These are phyloP conservation scores for Aquanectria penicillioides DNA, from an alignment of 2,329 filamentous ascomycete species.

Conservation along the genomic window DNA sequence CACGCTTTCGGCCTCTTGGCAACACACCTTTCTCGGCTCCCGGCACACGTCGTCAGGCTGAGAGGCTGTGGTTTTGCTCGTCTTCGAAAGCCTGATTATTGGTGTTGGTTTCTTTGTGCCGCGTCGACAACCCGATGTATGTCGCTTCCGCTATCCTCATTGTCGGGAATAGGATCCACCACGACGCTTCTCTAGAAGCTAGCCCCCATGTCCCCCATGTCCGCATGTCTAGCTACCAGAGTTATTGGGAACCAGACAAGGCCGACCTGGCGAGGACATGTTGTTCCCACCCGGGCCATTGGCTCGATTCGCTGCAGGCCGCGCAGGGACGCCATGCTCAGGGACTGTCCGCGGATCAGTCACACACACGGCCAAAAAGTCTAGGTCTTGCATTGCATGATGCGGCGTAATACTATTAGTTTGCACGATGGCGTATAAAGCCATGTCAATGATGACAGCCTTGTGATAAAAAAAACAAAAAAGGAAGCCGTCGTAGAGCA, in stretches of 20 bases:
- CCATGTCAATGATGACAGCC: conserved; percentile 37
- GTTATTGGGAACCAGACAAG: conserved; percentile 12
- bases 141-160: no score
- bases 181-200: conserved; percentile 8
- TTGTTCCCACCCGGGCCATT: neutral
- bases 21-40: conserved; percentile 37
- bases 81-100: conserved; percentile 3
- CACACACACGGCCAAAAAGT: neutral
- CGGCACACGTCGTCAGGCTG: conserved; percentile 30
- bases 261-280: neutral
- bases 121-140: no score
- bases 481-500: neutral
- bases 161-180: no score
- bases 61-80: neutral
- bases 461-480: neutral
- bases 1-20: conserved; percentile 30
- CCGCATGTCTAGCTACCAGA: conserved; percentile 12
- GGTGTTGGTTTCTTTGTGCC: no score
- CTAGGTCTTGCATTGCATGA: neutral
- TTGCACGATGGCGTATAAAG: conserved; percentile 35
- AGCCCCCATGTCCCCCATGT: conserved; percentile 4
- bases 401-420: conserved; percentile 6
- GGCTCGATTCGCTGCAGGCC: conserved; percentile 2
- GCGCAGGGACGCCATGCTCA: neutral
- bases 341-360: neutral